Conservation (phyloP, 805 yeast species). For the Ogataea ganodermae region DNA sequence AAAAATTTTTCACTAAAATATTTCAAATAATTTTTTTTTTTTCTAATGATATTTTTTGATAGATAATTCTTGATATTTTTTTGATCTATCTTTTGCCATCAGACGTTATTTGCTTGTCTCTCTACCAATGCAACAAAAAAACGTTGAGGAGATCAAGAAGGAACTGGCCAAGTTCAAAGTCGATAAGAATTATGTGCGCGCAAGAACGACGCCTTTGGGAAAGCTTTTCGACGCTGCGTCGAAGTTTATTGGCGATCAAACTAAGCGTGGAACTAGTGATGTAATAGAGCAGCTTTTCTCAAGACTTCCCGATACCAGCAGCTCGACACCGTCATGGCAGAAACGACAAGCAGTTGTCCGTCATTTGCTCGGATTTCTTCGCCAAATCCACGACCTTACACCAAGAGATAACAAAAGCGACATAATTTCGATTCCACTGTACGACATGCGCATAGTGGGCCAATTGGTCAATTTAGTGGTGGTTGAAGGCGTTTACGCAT, state of each 20-base stretch:
- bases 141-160: conserved; percentile 24
- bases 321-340: not conserved
- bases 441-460: conserved; percentile 78
- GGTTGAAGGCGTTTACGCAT: conserved; percentile 70
- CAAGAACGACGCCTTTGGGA: conserved; percentile 36
- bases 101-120: not conserved
- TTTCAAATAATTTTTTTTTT: not conserved
- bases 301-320: not conserved
- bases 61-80: not conserved
- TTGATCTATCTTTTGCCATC: not conserved
- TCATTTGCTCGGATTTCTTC: conserved; percentile 39
- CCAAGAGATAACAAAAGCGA: conserved; percentile 33
- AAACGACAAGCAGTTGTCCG: conserved; percentile 34
- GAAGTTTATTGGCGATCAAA: conserved; percentile 15
- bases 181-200: conserved; percentile 27
- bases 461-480: conserved; percentile 64
- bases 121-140: conserved; percentile 10
- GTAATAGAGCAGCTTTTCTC: conserved; percentile 14
- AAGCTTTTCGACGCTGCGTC: conserved; percentile 33
- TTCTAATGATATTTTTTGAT: not conserved
- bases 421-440: conserved; percentile 69
- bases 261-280: not conserved
- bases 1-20: conserved; percentile 5
- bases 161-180: conserved; percentile 27
- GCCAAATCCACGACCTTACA: conserved; percentile 42